Percentiles rank a stretch among this genome's conserved stretches.
These are phyloP conservation scores for Farysia itapuensis DNA, from an alignment of 1,284 basidiomycete species.

Conservation along the genomic window DNA sequence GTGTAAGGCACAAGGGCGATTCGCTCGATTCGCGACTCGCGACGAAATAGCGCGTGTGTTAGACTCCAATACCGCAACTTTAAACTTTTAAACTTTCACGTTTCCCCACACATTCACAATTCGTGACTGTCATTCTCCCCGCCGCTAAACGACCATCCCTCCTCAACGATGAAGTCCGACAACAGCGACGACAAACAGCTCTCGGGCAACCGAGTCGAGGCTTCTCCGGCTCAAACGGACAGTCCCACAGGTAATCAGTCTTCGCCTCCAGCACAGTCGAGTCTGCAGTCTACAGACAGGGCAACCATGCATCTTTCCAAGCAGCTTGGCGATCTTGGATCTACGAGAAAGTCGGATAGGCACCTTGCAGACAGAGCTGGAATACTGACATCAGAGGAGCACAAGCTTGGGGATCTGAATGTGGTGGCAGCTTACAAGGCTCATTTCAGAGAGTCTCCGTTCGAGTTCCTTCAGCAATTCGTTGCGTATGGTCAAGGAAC, in stretches of 20 bases:
- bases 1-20: too few relatives aligned
- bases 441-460: conserved; percentile 50
- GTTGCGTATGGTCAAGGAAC: conserved; percentile 50
- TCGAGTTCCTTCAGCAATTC: conserved; percentile 49
- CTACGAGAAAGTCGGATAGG: conserved; percentile 13
- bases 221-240: too few relatives aligned
- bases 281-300: conserved; percentile 3
- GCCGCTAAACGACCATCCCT: background rate
- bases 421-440: conserved; percentile 53
- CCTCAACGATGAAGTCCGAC: background rate
- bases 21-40: background rate
- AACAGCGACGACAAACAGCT: too few relatives aligned
- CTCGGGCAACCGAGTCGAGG: too few relatives aligned
- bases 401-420: conserved; percentile 47
- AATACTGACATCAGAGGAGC: conserved; percentile 26
- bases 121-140: too few relatives aligned
- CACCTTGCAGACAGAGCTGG: conserved; percentile 12
- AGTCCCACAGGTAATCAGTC: conserved; percentile 5
- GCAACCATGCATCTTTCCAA: conserved; percentile 7
- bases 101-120: too few relatives aligned
- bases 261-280: conserved; percentile 9
- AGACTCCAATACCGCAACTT: too few relatives aligned
- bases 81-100: too few relatives aligned
- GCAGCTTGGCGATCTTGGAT: conserved; percentile 29
- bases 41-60: too few relatives aligned